Conservation (phyloP, 495 filamentous ascomycete genomes). For the Usnea hakonensis region DNA sequence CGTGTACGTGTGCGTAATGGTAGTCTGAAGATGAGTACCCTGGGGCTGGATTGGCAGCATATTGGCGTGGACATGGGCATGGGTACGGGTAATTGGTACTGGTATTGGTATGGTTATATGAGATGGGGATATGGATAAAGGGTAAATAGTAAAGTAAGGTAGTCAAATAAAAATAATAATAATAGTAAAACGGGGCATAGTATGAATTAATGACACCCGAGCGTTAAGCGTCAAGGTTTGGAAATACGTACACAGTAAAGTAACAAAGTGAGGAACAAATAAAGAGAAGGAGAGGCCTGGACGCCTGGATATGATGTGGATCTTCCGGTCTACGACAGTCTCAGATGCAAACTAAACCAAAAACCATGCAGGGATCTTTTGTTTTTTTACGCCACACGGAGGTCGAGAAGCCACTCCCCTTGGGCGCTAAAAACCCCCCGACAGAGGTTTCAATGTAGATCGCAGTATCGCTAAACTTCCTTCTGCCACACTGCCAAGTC, state of each 20-base stretch:
- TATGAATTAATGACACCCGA: not conserved
- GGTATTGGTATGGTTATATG: too few relatives aligned
- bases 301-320: too few relatives aligned
- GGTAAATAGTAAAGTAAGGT: too few relatives aligned
- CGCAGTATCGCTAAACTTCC: not conserved
- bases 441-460: not conserved
- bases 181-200: too few relatives aligned
- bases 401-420: not conserved
- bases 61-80: not conserved
- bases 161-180: too few relatives aligned
- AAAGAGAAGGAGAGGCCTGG: too few relatives aligned
- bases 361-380: not conserved
- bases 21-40: not conserved
- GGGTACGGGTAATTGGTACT: not conserved
- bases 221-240: not conserved
- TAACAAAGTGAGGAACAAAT: too few relatives aligned
- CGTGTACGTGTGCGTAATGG: too few relatives aligned
- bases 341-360: too few relatives aligned
- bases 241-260: too few relatives aligned
- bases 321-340: too few relatives aligned
- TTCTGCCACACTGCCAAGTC: not conserved
- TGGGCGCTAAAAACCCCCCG: not conserved
- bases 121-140: too few relatives aligned
- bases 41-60: not conserved
- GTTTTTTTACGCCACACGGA: not conserved